phyloP scores from a whole-genome alignment of 202 grass and related monocot species.

The Panicum virgatum region DNA sequence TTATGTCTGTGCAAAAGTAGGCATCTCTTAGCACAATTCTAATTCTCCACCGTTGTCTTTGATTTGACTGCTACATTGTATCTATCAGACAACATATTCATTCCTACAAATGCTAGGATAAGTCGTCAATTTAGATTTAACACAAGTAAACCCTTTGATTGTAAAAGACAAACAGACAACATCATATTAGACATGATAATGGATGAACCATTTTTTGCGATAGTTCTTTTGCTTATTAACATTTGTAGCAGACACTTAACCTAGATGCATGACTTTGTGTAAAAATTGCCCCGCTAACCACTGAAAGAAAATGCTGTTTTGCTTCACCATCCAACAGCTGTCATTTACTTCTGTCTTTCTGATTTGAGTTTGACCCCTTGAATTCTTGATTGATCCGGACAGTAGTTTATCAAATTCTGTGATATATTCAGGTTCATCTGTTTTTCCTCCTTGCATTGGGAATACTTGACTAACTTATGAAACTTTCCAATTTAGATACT shows the following conservation, averaged over 20 bases:
- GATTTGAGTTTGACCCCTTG: background rate
- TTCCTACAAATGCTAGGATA: slow-evolving; percentile 4
- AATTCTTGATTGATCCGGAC: slow-evolving; percentile 8
- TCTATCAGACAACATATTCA: background rate
- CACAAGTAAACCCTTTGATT: background rate
- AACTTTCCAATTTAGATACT: background rate
- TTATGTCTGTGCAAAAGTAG: no score
- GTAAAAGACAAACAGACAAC: background rate
- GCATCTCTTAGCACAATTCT: slow-evolving; percentile 55
- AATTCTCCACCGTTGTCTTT: slow-evolving; percentile 53
- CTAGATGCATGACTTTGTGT: background rate
- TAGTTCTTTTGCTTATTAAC: background rate
- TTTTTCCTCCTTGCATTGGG: background rate
- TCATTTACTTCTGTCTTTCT: slow-evolving; percentile 6
- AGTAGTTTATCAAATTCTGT: slow-evolving; percentile 26
- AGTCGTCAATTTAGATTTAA: background rate
- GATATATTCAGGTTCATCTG: background rate
- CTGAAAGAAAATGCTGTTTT: background rate
- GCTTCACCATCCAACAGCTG: background rate
- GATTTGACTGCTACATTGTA: slow-evolving; percentile 25
- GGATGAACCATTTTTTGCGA: background rate
- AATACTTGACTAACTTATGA: background rate
- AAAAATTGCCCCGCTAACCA: background rate
- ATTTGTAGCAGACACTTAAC: background rate
- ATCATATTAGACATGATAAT: background rate